Percentiles rank a stretch among this genome's conserved stretches.
Evolutionary conservation across 2,329 filamentous ascomycete species (phyloP).

Genomic region (Colletotrichum incanum): DNA sequence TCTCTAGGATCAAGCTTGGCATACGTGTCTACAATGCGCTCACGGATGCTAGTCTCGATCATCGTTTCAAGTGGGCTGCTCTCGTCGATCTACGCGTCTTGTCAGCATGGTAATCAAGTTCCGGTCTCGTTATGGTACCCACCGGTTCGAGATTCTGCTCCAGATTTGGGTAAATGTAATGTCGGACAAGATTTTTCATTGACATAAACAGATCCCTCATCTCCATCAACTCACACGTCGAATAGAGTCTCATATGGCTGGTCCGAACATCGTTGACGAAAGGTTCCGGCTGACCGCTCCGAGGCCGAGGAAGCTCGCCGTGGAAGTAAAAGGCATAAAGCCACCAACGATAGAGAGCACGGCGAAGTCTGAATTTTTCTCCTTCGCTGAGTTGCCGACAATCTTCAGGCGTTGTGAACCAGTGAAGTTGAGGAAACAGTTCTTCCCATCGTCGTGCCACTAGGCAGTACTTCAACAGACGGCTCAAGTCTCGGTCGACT

Average conservation of each 20-base stretch:
- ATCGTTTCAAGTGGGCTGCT: slow-evolving; percentile 35
- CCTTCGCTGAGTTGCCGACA: slow-evolving; percentile 60
- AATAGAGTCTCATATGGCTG: slow-evolving; percentile 61
- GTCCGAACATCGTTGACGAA: slow-evolving; percentile 58
- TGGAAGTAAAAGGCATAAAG: slow-evolving; percentile 69
- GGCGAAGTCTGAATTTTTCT: slow-evolving; percentile 64
- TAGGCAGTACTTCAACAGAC: slow-evolving; percentile 54
- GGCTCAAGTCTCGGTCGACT: slow-evolving; percentile 52
- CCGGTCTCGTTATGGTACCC: slow-evolving; percentile 41
- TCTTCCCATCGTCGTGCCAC: slow-evolving; percentile 58
- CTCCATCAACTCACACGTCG: slow-evolving; percentile 62
- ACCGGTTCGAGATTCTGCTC: slow-evolving; percentile 56
- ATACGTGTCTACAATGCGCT: slow-evolving; percentile 60
- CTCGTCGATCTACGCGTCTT: slow-evolving; percentile 13
- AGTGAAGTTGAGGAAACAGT: slow-evolving; percentile 61
- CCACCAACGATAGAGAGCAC: slow-evolving; percentile 70
- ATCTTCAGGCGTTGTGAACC: slow-evolving; percentile 62
- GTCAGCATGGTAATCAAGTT: background rate
- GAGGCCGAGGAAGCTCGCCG: slow-evolving; percentile 57
- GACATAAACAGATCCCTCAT: slow-evolving; percentile 62
- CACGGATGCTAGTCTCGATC: slow-evolving; percentile 43
- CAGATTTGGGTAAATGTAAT: slow-evolving; percentile 64
- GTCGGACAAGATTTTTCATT: slow-evolving; percentile 60
- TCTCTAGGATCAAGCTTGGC: slow-evolving; percentile 66
- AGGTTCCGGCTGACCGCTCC: slow-evolving; percentile 56